These are phyloP conservation scores for Ogataea neopini DNA, from an alignment of 805 yeast genomes.

Conservation along the genomic window DNA sequence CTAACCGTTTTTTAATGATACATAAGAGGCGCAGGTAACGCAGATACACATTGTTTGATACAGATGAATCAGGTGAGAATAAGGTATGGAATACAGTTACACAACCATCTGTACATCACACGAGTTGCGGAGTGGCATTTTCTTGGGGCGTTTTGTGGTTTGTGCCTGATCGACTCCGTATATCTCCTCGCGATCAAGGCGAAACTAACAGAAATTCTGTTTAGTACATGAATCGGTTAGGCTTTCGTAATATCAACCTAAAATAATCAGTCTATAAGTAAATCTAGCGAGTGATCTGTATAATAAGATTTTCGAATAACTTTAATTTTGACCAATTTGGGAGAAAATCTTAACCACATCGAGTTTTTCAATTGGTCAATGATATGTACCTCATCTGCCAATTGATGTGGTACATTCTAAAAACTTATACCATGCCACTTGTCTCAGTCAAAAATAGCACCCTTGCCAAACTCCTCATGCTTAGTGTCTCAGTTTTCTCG, in stretches of 20 bases:
- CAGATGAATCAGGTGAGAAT: slow-evolving; percentile 1
- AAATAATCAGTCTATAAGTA: no score
- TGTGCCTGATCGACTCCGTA: not conserved
- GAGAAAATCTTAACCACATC: no score
- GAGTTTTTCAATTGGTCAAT: no score
- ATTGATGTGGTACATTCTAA: no score
- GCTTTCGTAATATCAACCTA: not conserved
- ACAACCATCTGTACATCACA: not conserved
- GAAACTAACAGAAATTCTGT: not conserved
- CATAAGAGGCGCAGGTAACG: not conserved
- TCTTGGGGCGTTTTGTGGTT: not conserved
- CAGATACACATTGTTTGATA: not conserved
- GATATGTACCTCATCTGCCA: no score
- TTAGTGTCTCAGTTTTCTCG: not conserved
- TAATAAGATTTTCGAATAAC: no score
- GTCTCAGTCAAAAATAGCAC: not conserved
- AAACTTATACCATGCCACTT: not conserved
- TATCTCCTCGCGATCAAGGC: slow-evolving; percentile 1
- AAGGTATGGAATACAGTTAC: not conserved
- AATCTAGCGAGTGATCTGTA: no score
- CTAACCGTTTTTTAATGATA: not conserved
- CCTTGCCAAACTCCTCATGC: not conserved
- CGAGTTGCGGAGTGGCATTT: not conserved
- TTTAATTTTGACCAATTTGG: no score
- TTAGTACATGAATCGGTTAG: not conserved